Conservation (phyloP, 345 rosid species). For the Camelina sativa region DNA sequence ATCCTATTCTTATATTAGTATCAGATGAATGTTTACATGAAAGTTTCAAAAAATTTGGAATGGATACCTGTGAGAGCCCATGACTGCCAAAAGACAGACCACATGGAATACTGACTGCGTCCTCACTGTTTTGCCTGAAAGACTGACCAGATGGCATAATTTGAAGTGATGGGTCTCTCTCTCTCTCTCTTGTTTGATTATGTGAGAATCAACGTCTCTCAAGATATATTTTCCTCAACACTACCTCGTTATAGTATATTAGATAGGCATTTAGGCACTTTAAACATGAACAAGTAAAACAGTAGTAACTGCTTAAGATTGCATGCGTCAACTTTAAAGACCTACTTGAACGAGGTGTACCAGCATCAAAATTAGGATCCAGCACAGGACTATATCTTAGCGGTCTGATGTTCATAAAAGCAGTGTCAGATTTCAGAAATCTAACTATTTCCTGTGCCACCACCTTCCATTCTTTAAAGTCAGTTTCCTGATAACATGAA, state of each 20-base stretch:
- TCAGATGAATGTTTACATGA: conserved; percentile 5
- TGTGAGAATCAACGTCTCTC: conserved; percentile 58
- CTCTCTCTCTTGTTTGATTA: conserved; percentile 56
- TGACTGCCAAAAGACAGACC: conserved; percentile 79
- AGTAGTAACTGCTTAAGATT: conserved; percentile 83
- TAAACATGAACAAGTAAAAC: conserved; percentile 33
- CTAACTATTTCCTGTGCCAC: conserved; percentile 92
- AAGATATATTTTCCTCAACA: conserved; percentile 50
- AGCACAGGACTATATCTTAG: conserved; percentile 85
- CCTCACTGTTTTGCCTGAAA: conserved; percentile 56
- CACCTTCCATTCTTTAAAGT: conserved; percentile 97
- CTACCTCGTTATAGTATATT: not conserved
- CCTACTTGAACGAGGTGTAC: conserved; percentile 55
- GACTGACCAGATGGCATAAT: conserved; percentile 50
- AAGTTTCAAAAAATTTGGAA: conserved; percentile 18
- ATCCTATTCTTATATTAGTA: conserved; percentile 15
- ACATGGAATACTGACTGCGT: conserved; percentile 43
- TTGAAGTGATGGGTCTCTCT: conserved; percentile 51
- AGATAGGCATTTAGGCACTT: not conserved
- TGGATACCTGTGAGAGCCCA: conserved; percentile 78
- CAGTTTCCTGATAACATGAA: conserved; percentile 72
- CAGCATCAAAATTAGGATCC: conserved; percentile 73
- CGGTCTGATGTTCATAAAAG: conserved; percentile 96
- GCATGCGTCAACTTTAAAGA: conserved; percentile 80
- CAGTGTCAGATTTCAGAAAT: conserved; percentile 90